These are phyloP conservation scores for Trametes pubescens DNA, from an alignment of 1,284 basidiomycete species.

Conservation along the genomic window DNA sequence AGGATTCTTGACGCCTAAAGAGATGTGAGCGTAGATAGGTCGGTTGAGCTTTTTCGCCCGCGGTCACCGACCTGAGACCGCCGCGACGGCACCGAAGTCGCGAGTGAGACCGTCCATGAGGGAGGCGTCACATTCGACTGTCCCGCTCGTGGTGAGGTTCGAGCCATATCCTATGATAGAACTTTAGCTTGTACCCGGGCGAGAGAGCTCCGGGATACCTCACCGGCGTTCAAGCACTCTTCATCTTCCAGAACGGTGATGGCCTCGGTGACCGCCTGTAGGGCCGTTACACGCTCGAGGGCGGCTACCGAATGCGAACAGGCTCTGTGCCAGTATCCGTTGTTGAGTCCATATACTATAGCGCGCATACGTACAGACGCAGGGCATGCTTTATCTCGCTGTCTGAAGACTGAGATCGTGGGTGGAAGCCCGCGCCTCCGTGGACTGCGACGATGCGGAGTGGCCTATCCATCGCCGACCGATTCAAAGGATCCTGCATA, in stretches of 20 bases:
- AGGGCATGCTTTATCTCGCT: conserved; percentile 59
- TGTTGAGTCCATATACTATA: background rate
- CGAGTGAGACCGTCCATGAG: conserved; percentile 64
- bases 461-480: background rate
- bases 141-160: conserved; percentile 72
- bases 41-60: background rate
- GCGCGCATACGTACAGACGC: conserved; percentile 51
- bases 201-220: background rate
- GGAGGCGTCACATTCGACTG: conserved; percentile 81
- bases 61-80: conserved; percentile 58
- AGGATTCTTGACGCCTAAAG: conserved; percentile 70
- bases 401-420: conserved; percentile 47
- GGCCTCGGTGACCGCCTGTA: conserved; percentile 58
- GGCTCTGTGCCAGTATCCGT: conserved; percentile 47
- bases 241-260: conserved; percentile 69
- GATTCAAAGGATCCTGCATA: too few species aligned
- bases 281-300: conserved; percentile 37
- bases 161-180: conserved; percentile 67
- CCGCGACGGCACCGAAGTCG: conserved; percentile 75
- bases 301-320: conserved; percentile 49
- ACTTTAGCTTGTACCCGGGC: background rate
- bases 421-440: conserved; percentile 72
- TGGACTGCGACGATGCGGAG: conserved; percentile 60
- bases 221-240: conserved; percentile 72
- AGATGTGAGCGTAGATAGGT: background rate